A percentile compares a stretch with the other conserved stretches of the same genome.
Evolutionary conservation across 192 early-diverging fungal species (phyloP).

Genomic region (Powellomyces hirtus): DNA sequence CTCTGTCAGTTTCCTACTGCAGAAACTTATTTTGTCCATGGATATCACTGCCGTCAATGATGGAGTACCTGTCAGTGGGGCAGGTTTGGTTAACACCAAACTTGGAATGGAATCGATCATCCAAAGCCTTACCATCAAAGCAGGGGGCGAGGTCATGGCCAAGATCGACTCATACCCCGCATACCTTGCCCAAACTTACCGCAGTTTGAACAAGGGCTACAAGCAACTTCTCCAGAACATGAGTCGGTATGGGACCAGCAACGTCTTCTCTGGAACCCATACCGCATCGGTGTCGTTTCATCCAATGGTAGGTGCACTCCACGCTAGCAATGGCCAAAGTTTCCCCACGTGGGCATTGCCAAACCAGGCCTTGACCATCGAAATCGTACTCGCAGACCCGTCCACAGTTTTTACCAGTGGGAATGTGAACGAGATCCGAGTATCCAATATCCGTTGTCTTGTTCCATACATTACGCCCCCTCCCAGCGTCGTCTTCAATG

Average conservation of each 20-base stretch:
- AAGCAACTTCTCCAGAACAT: neutral
- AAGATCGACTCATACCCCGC: neutral
- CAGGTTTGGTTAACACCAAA: neutral
- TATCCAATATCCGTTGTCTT: neutral
- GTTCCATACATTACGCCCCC: neutral
- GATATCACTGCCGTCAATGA: neutral
- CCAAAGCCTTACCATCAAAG: neutral
- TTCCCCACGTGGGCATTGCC: neutral
- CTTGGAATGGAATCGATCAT: constrained; percentile 7
- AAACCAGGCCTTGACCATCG: neutral
- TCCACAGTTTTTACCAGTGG: neutral
- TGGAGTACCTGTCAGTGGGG: neutral
- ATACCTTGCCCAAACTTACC: neutral
- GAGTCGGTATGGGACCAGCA: constrained; percentile 3
- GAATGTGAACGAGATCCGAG: neutral
- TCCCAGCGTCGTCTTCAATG: neutral
- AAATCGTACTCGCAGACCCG: neutral
- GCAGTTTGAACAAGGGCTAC: neutral
- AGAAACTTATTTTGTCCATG: neutral
- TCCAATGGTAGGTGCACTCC: neutral
- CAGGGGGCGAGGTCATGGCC: neutral
- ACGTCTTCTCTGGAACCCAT: neutral
- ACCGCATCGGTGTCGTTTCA: neutral
- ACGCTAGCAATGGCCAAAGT: neutral
- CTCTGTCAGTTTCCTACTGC: neutral